Evolutionary conservation across 331 rosid genomes (phyloP).

Genomic region (Stylosanthes scabra): DNA sequence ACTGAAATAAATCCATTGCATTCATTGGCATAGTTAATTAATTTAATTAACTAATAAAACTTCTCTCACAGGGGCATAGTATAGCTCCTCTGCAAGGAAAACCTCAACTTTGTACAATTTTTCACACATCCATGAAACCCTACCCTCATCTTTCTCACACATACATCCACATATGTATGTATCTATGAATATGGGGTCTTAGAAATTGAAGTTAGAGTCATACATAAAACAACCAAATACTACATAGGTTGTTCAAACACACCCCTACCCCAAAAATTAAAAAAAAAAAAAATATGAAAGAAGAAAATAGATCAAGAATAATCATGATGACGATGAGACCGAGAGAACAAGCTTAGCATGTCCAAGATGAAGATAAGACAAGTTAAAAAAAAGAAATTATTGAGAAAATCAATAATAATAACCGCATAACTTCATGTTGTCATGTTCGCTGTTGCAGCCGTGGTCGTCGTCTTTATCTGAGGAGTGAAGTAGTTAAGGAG

Average conservation of each 20-base stretch:
- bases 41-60: slow-evolving; percentile 17
- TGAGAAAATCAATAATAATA: neutral
- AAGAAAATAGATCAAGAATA: slow-evolving; percentile 34
- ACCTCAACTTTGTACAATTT: slow-evolving; percentile 56
- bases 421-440: slow-evolving; percentile 56
- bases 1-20: neutral
- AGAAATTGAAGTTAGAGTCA: slow-evolving; percentile 54
- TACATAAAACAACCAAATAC: slow-evolving; percentile 42
- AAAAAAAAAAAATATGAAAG: neutral
- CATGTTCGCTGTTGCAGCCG: slow-evolving; percentile 41
- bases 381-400: slow-evolving; percentile 55
- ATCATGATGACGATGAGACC: neutral
- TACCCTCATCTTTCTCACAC: no score
- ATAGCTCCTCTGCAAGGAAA: slow-evolving; percentile 62
- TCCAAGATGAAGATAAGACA: slow-evolving; percentile 51
- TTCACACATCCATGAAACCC: slow-evolving; percentile 36
- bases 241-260: slow-evolving; percentile 37
- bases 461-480: slow-evolving; percentile 43
- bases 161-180: slow-evolving; percentile 32
- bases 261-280: slow-evolving; percentile 24
- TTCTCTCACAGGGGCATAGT: slow-evolving; percentile 53
- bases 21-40: slow-evolving; percentile 38
- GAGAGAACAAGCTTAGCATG: neutral
- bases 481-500: slow-evolving; percentile 68
- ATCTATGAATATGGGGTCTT: slow-evolving; percentile 22